A percentile compares a stretch with the other conserved stretches of the same genome.
phyloP scores from a whole-genome alignment of 257 asterid species.

The Scutellaria barbata region DNA sequence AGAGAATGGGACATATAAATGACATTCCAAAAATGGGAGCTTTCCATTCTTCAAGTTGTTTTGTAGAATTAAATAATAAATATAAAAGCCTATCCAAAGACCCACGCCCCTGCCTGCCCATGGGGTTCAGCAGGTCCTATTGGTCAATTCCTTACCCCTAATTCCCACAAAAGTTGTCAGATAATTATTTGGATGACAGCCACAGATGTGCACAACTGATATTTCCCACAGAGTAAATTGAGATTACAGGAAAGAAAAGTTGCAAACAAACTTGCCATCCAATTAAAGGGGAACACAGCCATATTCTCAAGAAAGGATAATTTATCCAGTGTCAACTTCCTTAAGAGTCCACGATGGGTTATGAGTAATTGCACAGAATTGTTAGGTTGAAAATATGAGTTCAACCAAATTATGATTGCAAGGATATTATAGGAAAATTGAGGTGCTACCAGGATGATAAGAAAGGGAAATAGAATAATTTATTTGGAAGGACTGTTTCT shows the following conservation, averaged over 20 bases:
- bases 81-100: too few relatives aligned
- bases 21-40: conserved; percentile 7
- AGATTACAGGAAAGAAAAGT: not conserved
- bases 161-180: conserved; percentile 10
- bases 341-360: conserved; percentile 1
- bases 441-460: conserved; percentile 10
- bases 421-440: not conserved
- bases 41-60: not conserved
- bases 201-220: conserved; percentile 15
- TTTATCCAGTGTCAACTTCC: not conserved
- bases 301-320: not conserved
- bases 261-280: not conserved
- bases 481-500: not conserved
- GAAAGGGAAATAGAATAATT: conserved; percentile 3
- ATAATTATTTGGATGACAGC: not conserved
- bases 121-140: too few relatives aligned
- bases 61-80: not conserved
- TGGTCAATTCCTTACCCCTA: not conserved
- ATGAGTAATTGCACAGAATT: not conserved
- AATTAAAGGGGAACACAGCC: not conserved
- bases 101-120: too few relatives aligned
- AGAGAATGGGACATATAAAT: not conserved
- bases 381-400: not conserved
- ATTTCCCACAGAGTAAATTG: not conserved
- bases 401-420: not conserved